A percentile compares a stretch with the other conserved stretches of the same genome.
These are phyloP conservation scores for Myxozyma vanderwaltii DNA, from an alignment of 805 yeast genomes.

Conservation along the genomic window DNA sequence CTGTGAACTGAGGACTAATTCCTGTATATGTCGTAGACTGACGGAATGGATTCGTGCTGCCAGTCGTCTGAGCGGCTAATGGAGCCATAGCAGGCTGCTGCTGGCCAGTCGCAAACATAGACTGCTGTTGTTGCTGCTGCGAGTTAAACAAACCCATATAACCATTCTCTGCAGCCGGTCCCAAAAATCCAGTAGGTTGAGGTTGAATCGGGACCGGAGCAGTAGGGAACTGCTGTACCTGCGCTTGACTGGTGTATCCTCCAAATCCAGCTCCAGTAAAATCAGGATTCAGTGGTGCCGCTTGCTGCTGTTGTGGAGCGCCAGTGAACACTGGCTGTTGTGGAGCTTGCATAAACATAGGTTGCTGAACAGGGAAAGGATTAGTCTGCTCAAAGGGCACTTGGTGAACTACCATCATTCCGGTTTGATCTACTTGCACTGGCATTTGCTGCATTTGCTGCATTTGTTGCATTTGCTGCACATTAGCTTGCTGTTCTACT, in stretches of 20 bases:
- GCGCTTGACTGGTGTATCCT: constrained; percentile 33
- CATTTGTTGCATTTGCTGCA: constrained; percentile 16
- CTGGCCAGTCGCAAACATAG: constrained; percentile 7
- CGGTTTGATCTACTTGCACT: not conserved
- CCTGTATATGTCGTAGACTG: constrained; percentile 24
- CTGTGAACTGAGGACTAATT: constrained; percentile 27
- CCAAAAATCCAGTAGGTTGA: constrained; percentile 31
- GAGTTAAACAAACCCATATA: constrained; percentile 64
- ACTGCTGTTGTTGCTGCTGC: constrained; percentile 38
- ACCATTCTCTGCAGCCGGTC: constrained; percentile 20
- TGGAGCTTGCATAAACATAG: constrained; percentile 22
- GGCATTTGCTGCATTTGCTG: constrained; percentile 17
- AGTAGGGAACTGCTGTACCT: constrained; percentile 16
- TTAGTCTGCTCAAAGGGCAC: constrained; percentile 4
- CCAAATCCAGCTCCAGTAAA: constrained; percentile 39
- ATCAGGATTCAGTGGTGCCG: constrained; percentile 21
- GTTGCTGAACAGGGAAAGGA: constrained; percentile 13
- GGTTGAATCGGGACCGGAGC: constrained; percentile 31
- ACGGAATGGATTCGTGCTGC: constrained; percentile 32
- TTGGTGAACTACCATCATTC: not conserved
- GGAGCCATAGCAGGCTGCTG: constrained; percentile 19
- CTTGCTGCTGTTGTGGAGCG: constrained; percentile 1
- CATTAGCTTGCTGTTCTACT: constrained; percentile 16
- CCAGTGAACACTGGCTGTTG: constrained; percentile 16
- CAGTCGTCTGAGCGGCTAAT: constrained; percentile 22